These are phyloP conservation scores for Wickerhamomyces rabaulensis DNA, from an alignment of 805 yeast species.

Conservation along the genomic window DNA sequence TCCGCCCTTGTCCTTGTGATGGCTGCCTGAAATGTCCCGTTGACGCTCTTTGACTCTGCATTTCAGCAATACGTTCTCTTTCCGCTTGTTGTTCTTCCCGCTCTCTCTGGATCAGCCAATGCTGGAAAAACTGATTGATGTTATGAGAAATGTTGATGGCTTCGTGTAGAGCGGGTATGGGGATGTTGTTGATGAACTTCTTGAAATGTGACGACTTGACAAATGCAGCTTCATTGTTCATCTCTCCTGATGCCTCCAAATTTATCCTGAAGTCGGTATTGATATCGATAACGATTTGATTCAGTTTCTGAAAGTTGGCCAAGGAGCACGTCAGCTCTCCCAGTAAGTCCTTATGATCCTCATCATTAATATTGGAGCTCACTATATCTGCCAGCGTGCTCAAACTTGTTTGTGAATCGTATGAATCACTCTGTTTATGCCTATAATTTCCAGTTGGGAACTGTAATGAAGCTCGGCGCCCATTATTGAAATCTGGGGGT, in stretches of 20 bases:
- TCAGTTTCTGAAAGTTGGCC: constrained; percentile 8
- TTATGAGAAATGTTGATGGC: constrained; percentile 3
- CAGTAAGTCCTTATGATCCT: constrained; percentile 1
- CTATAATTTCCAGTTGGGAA: constrained; percentile 9
- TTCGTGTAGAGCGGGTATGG: constrained; percentile 5
- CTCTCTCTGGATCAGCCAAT: constrained; percentile 8
- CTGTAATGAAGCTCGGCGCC: constrained; percentile 6
- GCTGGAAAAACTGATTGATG: constrained; percentile 6
- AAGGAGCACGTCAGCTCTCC: constrained; percentile 10
- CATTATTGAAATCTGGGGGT: not conserved
- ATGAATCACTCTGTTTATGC: constrained; percentile 16
- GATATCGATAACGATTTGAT: constrained; percentile 14
- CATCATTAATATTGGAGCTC: constrained; percentile 3
- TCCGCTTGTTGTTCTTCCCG: not conserved
- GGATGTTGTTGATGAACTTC: constrained; percentile 9
- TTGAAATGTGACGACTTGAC: constrained; percentile 1
- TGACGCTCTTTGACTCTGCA: not conserved
- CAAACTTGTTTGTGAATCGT: constrained; percentile 20
- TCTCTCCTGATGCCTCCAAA: constrained; percentile 4
- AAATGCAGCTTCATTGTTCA: not conserved
- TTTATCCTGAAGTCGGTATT: constrained; percentile 13
- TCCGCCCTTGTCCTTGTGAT: not conserved
- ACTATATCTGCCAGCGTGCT: constrained; percentile 24
- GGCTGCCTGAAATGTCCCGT: not conserved
- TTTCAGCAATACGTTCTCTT: constrained; percentile 2